A percentile compares a stretch with the other conserved stretches of the same genome.
These are phyloP conservation scores for Hemileccinum impolitum DNA, from an alignment of 768 basidiomycete genomes.

Conservation along the genomic window DNA sequence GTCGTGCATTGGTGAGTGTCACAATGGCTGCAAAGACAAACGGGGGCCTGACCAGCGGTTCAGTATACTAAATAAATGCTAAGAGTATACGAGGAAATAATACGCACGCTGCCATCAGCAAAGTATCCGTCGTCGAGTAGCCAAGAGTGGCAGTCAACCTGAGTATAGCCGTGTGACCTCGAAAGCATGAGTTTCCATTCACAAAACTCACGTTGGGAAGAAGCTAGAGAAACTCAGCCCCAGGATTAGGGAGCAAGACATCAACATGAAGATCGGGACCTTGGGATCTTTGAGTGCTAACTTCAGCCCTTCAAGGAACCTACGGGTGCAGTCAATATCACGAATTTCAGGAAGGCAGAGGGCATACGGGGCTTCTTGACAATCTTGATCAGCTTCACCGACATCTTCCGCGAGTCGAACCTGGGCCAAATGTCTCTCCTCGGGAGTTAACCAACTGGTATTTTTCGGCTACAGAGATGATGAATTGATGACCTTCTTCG, in stretches of 20 bases:
- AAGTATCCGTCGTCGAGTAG: slow-evolving; percentile 55
- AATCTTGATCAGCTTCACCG: slow-evolving; percentile 63
- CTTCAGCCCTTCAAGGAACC: slow-evolving; percentile 31
- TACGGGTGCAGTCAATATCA: background rate
- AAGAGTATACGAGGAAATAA: background rate
- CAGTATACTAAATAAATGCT: background rate
- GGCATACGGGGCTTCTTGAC: slow-evolving; percentile 53
- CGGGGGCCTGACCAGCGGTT: slow-evolving; percentile 50
- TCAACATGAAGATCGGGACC: slow-evolving; percentile 53
- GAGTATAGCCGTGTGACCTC: background rate
- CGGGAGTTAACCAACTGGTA: slow-evolving; percentile 52
- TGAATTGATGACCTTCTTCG: background rate
- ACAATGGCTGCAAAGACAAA: slow-evolving; percentile 54
- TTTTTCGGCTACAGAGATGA: slow-evolving; percentile 47
- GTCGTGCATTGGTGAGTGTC: slow-evolving; percentile 53
- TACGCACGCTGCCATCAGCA: slow-evolving; percentile 57
- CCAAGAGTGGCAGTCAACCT: slow-evolving; percentile 63
- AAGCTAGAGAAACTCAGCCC: slow-evolving; percentile 63
- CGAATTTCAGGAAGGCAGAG: background rate
- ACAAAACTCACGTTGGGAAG: slow-evolving; percentile 45
- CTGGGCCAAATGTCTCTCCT: slow-evolving; percentile 57
- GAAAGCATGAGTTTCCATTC: background rate
- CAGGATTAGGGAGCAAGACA: slow-evolving; percentile 50
- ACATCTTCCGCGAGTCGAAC: slow-evolving; percentile 65
- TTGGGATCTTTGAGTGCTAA: slow-evolving; percentile 57